Percentiles rank a stretch among this genome's conserved stretches.
These are phyloP conservation scores for Kuraishia hungarica DNA, from an alignment of 805 yeast genomes.

Conservation along the genomic window DNA sequence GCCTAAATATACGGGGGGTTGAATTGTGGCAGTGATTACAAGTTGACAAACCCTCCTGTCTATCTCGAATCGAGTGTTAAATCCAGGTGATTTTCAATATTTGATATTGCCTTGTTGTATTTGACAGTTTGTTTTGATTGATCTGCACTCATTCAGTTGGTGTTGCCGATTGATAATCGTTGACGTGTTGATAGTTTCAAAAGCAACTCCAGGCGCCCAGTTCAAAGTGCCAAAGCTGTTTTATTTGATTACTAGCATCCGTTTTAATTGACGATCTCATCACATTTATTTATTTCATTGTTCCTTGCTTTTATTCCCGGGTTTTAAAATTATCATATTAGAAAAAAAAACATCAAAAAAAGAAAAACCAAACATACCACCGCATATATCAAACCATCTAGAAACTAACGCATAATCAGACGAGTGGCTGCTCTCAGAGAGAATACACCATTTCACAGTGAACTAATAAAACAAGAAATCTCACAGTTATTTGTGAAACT, in stretches of 20 bases:
- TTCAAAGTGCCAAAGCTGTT: conserved; percentile 1
- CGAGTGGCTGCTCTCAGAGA: neutral
- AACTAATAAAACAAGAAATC: neutral
- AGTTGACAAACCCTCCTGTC: neutral
- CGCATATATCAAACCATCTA: neutral
- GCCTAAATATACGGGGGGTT: neutral
- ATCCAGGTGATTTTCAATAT: neutral
- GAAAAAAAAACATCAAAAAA: conserved; percentile 3
- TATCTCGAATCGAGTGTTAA: neutral
- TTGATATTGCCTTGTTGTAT: neutral
- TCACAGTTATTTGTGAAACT: neutral
- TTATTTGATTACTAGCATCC: neutral
- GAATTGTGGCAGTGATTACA: neutral
- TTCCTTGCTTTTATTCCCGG: neutral
- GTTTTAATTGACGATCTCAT: neutral
- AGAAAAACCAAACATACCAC: neutral
- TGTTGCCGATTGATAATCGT: conserved; percentile 9
- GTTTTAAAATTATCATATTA: conserved; percentile 3
- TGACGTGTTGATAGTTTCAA: neutral
- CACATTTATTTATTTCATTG: neutral
- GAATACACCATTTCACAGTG: neutral
- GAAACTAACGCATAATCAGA: neutral
- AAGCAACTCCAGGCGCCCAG: neutral
- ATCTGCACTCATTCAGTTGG: conserved; percentile 15
- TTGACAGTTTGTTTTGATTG: neutral